Evolutionary conservation across 257 asterid genomes (phyloP), one percentile per base, ranked within the genome.

Genomic region (Paraleonurus japonicus): DNA sequence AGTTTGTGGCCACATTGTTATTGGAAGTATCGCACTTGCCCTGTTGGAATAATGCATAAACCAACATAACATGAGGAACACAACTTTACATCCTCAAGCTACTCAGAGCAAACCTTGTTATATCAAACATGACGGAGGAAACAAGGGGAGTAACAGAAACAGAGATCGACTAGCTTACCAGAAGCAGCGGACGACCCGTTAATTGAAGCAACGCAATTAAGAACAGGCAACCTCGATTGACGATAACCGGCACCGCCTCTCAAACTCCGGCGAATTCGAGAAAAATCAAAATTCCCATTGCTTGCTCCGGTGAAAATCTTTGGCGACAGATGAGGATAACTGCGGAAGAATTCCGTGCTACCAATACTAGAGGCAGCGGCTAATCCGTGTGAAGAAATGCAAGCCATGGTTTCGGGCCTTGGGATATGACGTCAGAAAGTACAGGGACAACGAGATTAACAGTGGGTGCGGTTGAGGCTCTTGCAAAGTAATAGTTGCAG

Each of bases 161-260:
- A 71, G 48, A 39, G 35, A 45, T n/a, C 22, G 17, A 51, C n/a
- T 45, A 60, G 62, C 20, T 47, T 66, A 76, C 84, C 81, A 33
- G 76, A 55, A 72, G 68, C 57, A 79, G 81, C n/a, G 61, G 75
- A 43, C 37, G 66, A 26, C 67, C 70, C 87, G 61, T 85, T 76
- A 48, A 7, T 68, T 5, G 79, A 68, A 53, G 84, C 67, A 62
- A 79, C 22, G 41, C 87, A 37, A 33, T 71, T 73, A 57, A 80
- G 35, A 45, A 84, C 78, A 3, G 81, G 55, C 72, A 68, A 22
- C 3, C 77, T 59, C 26, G 77, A 70, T 16, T 43, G 51, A 43
- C 62, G 54, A 33, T 51, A 39, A 26, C 17, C 54, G 53, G 60
- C 74, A 4, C 22, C 68, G 63, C 33, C 65, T 37, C 54, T 51